Base-by-base conservation (phyloP, 441 rosid genomes). In the Populus hybrid region DNA sequence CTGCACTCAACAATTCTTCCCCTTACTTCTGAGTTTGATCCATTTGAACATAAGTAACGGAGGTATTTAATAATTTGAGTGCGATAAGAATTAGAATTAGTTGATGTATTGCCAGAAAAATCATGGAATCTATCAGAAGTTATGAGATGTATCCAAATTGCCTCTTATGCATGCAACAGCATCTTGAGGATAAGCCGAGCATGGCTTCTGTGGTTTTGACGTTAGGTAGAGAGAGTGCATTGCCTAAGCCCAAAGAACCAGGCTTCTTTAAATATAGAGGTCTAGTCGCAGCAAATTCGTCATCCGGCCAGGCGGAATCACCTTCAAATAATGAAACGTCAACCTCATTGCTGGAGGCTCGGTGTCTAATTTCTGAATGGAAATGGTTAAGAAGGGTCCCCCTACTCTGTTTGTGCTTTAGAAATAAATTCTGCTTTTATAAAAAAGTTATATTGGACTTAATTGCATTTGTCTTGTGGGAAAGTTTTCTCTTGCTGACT, bases 101-200 rank as follows among this genome's bases (percentile, higher is more conserved):
- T 84, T 11, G 91, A 87, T 74, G 30, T 70, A 64, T 2, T 2
- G 12, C 21, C 70, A 24, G 23, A 12, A 35, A 69, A 69, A 5
- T 70, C 79, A 0, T 38, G 50, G 9, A 2, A 70, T 38, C 16
- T 36, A 18, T 24, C 64, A 12, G 16, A 70, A 65, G 42, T 61
- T 1, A 70, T 36, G 70, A 28, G 79, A 30, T 77, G 79, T 30
- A 16, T 24, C 23, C 4, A 63, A 0, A 42, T 77, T 10, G 79
- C 12, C 70, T 77, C 36, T 38, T 77, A 64, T 77, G 79, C 30
- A 61, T 63, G 2, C 79, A 77, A 16, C 79, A 77, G 2, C 38
- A 61, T 35, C 38, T 42, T 1, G 70, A 70, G 14, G 75, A 77
- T 7, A 77, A 69, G 34, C 79, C 79, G 20, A 61, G 74, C 74